Evolutionary conservation across 169 alveolate genomes (phyloP).

Genomic region (Plasmodium gaboni): DNA sequence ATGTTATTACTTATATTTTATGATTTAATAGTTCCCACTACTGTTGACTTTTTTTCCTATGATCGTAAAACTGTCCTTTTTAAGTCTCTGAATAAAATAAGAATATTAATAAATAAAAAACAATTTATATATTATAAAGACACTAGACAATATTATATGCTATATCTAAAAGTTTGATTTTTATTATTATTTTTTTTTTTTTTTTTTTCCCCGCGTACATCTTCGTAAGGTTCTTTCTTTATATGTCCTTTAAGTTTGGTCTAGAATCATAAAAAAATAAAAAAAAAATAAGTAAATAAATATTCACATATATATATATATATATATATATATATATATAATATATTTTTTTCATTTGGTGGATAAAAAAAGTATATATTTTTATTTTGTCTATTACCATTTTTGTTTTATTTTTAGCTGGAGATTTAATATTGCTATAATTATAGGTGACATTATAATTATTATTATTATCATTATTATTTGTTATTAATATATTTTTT

Average conservation of each 20-base stretch:
- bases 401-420: background rate
- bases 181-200: background rate
- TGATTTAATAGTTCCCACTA: conserved; percentile 22
- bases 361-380: background rate
- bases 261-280: conserved; percentile 11
- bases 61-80: conserved; percentile 23
- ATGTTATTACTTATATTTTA: background rate
- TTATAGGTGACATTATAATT: background rate
- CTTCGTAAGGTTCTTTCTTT: conserved; percentile 27
- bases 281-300: background rate
- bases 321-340: background rate
- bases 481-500: background rate
- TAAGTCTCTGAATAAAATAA: conserved; percentile 10
- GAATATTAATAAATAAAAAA: background rate
- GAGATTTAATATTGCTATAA: background rate
- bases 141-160: too few species aligned
- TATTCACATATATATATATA: background rate
- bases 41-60: conserved; percentile 30
- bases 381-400: background rate
- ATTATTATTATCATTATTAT: background rate
- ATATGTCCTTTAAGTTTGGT: conserved; percentile 14
- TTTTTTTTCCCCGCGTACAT: conserved; percentile 1
- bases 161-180: background rate
- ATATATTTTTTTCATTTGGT: too few species aligned
- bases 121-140: too few species aligned